These are phyloP conservation scores for Mucor ambiguus DNA, from an alignment of 371 early-diverging fungal genomes.

Conservation along the genomic window DNA sequence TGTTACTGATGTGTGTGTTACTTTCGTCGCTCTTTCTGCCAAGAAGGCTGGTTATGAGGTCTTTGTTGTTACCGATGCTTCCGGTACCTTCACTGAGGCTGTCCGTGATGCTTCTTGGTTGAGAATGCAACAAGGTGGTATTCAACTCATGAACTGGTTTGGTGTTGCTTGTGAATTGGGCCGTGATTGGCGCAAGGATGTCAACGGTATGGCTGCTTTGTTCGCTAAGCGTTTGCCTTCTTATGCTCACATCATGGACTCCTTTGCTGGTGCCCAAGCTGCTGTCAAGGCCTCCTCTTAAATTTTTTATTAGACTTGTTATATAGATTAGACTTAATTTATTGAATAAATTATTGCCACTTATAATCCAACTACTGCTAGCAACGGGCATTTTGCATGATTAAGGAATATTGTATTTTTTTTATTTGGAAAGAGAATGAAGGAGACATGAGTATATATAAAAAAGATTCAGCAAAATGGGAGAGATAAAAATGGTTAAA, in stretches of 20 bases:
- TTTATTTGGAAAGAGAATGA: not conserved
- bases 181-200: constrained; percentile 30
- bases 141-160: constrained; percentile 27
- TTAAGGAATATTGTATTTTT: not conserved
- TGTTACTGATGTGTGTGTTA: constrained; percentile 36
- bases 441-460: not conserved
- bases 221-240: constrained; percentile 29
- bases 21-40: constrained; percentile 32
- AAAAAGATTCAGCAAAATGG: not conserved
- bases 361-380: not conserved
- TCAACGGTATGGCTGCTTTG: constrained; percentile 27
- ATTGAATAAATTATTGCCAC: too few species aligned
- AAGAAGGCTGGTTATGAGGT: constrained; percentile 33
- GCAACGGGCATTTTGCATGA: not conserved
- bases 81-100: constrained; percentile 24
- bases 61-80: constrained; percentile 33
- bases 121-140: constrained; percentile 29
- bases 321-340: not conserved
- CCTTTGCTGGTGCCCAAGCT: constrained; percentile 27
- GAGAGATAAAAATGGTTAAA: not conserved
- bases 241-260: constrained; percentile 31
- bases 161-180: constrained; percentile 32
- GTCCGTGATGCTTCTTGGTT: constrained; percentile 33
- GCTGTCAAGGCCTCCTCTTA: constrained; percentile 2
- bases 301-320: not conserved